Evolutionary conservation across 2,329 filamentous ascomycete species (phyloP).

Genomic region (Fusarium siculi): DNA sequence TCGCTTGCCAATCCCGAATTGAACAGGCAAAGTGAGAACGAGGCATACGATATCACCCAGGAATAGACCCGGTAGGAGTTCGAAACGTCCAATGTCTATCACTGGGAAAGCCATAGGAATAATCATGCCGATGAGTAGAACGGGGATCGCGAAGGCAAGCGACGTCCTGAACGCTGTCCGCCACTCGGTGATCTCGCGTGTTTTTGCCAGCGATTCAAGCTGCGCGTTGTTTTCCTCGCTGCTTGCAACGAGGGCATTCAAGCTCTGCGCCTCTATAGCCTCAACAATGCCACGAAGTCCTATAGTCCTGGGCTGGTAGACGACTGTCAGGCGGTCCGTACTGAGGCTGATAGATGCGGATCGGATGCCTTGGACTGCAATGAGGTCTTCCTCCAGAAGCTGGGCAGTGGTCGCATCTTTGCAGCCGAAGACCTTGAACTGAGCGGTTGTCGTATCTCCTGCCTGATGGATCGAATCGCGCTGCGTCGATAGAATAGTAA

Average conservation of each 20-base stretch:
- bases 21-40: conserved; percentile 86
- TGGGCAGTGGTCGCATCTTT: conserved; percentile 34
- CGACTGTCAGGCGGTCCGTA: conserved; percentile 77
- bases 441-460: conserved; percentile 74
- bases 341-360: conserved; percentile 78
- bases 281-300: conserved; percentile 88
- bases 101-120: conserved; percentile 84
- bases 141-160: conserved; percentile 83
- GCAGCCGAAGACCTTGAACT: conserved; percentile 33
- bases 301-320: conserved; percentile 75
- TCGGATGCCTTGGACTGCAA: conserved; percentile 73
- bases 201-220: conserved; percentile 94
- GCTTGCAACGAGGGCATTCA: conserved; percentile 90
- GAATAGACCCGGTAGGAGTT: conserved; percentile 79
- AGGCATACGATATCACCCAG: conserved; percentile 90
- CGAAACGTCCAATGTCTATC: conserved; percentile 79
- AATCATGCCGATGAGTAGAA: conserved; percentile 93
- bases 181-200: conserved; percentile 96
- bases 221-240: conserved; percentile 97
- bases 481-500: conserved; percentile 66
- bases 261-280: conserved; percentile 80
- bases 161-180: conserved; percentile 82
- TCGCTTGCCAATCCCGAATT: conserved; percentile 94
- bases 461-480: conserved; percentile 68
- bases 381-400: conserved; percentile 76